Evolutionary conservation across 176 grass and related monocot species (phyloP).

Genomic region (Thalia dealbata): DNA sequence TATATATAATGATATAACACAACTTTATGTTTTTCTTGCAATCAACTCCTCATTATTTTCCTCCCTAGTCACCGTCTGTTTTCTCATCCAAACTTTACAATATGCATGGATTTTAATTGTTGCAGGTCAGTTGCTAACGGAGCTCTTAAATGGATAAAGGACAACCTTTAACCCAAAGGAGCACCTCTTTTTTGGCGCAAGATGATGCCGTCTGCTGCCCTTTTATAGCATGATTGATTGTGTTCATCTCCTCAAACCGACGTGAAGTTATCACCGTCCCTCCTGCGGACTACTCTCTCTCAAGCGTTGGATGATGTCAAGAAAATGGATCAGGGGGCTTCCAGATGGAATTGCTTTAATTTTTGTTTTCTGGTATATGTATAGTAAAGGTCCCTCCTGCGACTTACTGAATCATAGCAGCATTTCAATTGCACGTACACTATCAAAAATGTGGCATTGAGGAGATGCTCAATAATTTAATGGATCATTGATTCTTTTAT

Average conservation of each 20-base stretch:
- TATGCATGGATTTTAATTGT: neutral
- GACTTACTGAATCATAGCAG: neutral
- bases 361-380: neutral
- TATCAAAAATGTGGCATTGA: neutral
- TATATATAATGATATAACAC: too few species aligned
- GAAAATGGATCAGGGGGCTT: neutral
- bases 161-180: constrained; percentile 14
- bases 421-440: neutral
- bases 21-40: too few species aligned
- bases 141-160: constrained; percentile 25
- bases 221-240: neutral
- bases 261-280: neutral
- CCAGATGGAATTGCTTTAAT: neutral
- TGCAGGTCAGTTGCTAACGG: constrained; percentile 21
- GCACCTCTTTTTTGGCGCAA: neutral
- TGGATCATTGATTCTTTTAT: neutral
- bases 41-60: too few species aligned
- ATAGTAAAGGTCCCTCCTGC: neutral
- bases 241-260: neutral
- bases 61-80: too few species aligned
- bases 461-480: neutral
- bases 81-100: too few species aligned
- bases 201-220: neutral
- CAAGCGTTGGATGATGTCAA: neutral
- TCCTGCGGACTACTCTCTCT: neutral